These are phyloP conservation scores for Chlamydomonas eustigma DNA, from an alignment of 139 green algal genomes.

Conservation along the genomic window DNA sequence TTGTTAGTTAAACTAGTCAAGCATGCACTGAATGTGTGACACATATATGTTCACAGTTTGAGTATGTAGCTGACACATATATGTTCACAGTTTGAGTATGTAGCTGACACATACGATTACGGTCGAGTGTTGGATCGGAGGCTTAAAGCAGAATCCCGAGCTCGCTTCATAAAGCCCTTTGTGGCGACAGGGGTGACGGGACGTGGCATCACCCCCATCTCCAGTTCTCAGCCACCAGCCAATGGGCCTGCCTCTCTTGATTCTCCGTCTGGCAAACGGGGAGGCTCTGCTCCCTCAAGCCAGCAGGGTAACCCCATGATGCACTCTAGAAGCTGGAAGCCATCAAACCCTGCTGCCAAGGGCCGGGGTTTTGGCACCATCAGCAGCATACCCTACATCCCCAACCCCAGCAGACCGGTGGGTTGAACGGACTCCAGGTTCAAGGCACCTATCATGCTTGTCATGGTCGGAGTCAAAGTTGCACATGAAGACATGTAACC, in stretches of 20 bases:
- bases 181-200: background rate
- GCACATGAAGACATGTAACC: background rate
- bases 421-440: background rate
- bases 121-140: slow-evolving; percentile 10
- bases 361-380: background rate
- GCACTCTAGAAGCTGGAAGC: background rate
- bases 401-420: background rate
- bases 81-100: slow-evolving; percentile 14
- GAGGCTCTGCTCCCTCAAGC: background rate
- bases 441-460: background rate
- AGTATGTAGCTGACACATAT: background rate
- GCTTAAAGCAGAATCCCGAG: slow-evolving; percentile 23
- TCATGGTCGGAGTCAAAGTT: background rate
- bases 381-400: background rate
- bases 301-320: background rate
- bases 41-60: background rate
- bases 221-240: background rate
- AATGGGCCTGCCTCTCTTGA: background rate
- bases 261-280: no score
- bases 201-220: background rate
- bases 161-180: slow-evolving; percentile 23
- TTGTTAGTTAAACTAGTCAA: no score
- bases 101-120: slow-evolving; percentile 14
- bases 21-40: no score
- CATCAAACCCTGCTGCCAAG: background rate